Evolutionary conservation across 2,329 filamentous ascomycete genomes (phyloP).

Genomic region (Xylaria sp.): DNA sequence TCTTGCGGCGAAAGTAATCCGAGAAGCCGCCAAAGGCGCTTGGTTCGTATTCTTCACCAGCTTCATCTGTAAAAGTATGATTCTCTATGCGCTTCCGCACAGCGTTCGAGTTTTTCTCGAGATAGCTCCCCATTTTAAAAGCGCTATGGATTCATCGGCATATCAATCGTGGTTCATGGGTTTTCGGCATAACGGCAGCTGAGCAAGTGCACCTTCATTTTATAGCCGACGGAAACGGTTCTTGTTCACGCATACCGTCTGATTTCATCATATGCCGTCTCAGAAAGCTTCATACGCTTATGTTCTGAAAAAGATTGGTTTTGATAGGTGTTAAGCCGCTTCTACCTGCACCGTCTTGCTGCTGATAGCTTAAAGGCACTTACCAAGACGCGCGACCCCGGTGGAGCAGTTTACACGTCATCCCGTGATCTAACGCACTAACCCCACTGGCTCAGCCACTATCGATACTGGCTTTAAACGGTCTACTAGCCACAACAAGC

Average conservation of each 20-base stretch:
- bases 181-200: constrained; percentile 33
- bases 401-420: constrained; percentile 51
- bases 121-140: constrained; percentile 65
- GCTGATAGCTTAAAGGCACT: neutral
- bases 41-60: constrained; percentile 88
- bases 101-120: constrained; percentile 72
- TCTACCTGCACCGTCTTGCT: neutral
- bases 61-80: constrained; percentile 81
- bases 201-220: constrained; percentile 38
- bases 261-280: neutral
- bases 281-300: neutral
- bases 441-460: constrained; percentile 24
- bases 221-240: constrained; percentile 25
- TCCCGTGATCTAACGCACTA: constrained; percentile 50
- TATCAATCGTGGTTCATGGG: constrained; percentile 21
- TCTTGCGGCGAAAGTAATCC: constrained; percentile 95
- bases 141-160: constrained; percentile 7
- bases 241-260: neutral
- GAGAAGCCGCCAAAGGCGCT: constrained; percentile 89
- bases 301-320: neutral
- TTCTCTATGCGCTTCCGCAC: constrained; percentile 70
- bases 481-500: neutral
- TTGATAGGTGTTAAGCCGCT: neutral
- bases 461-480: neutral
- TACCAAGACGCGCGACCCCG: constrained; percentile 36